phyloP scores from a whole-genome alignment of 2,329 filamentous ascomycete species.

The Fusarium paranaense region DNA sequence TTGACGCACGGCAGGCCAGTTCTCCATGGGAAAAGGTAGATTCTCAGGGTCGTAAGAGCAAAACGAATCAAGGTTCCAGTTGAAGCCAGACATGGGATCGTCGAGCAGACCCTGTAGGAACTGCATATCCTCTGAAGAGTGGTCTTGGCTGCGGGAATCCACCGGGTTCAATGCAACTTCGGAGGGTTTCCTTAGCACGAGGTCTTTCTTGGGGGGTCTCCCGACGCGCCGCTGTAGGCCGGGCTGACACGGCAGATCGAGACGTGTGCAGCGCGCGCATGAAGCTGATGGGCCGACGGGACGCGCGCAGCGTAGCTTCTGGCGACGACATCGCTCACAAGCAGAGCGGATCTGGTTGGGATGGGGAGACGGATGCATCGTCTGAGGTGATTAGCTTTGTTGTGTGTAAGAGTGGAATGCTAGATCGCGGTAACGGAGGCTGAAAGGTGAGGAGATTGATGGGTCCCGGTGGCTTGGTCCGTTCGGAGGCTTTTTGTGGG shows the following conservation, averaged over 20 bases:
- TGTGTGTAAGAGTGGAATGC: background rate
- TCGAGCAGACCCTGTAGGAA: constrained; percentile 33
- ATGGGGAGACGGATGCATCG: constrained; percentile 40
- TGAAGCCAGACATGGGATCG: constrained; percentile 4
- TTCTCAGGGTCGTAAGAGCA: constrained; percentile 11
- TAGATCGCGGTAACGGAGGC: background rate
- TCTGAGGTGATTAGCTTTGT: background rate
- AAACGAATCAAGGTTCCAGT: constrained; percentile 35
- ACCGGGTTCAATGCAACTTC: background rate
- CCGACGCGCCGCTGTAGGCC: constrained; percentile 49
- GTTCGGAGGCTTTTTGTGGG: constrained; percentile 37
- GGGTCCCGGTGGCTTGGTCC: background rate
- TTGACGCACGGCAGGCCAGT: constrained; percentile 30
- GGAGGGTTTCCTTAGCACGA: constrained; percentile 19
- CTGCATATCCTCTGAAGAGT: constrained; percentile 11
- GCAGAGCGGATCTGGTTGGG: constrained; percentile 49
- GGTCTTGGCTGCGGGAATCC: background rate
- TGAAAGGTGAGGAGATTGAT: background rate
- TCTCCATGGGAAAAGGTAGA: constrained; percentile 36
- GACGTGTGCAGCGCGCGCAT: constrained; percentile 46
- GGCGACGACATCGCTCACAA: constrained; percentile 49
- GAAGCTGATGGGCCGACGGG: constrained; percentile 32
- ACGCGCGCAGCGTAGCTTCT: constrained; percentile 49
- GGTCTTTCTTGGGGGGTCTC: constrained; percentile 42
- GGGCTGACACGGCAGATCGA: constrained; percentile 43